Conservation (phyloP, 2,329 filamentous ascomycete species). For the Fusarium veterinarium region DNA sequence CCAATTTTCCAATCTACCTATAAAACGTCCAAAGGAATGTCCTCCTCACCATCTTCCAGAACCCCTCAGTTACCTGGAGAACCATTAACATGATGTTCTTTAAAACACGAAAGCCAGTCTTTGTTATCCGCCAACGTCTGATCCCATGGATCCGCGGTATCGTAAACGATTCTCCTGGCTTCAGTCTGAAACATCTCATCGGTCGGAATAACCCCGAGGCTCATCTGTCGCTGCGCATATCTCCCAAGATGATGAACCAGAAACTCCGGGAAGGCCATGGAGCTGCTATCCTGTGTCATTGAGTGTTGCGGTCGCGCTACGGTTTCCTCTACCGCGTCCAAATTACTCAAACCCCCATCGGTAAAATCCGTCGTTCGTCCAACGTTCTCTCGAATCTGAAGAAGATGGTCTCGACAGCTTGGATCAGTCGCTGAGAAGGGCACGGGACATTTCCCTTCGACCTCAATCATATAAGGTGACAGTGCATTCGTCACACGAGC, state of each 20-base stretch:
- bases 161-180: constrained; percentile 42
- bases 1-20: too few species aligned
- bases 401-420: constrained; percentile 36
- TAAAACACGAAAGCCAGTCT: constrained; percentile 45
- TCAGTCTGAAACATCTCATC: constrained; percentile 46
- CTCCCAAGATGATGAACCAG: constrained; percentile 35
- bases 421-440: constrained; percentile 46
- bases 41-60: accelerated
- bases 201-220: constrained; percentile 33
- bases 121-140: constrained; percentile 46
- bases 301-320: not conserved
- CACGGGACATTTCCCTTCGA: constrained; percentile 35
- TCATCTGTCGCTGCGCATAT: constrained; percentile 41
- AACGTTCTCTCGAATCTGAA: constrained; percentile 23
- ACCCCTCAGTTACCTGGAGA: not conserved
- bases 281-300: not conserved
- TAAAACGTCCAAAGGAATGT: not conserved
- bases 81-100: constrained; percentile 9
- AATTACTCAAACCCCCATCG: accelerated
- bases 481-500: constrained; percentile 40
- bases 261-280: constrained; percentile 27
- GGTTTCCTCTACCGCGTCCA: not conserved
- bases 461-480: constrained; percentile 44
- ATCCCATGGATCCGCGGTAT: constrained; percentile 41
- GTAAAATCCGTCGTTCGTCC: not conserved